Evolutionary conservation across 306 rosid genomes (phyloP).

Genomic region (Malus asiatica): DNA sequence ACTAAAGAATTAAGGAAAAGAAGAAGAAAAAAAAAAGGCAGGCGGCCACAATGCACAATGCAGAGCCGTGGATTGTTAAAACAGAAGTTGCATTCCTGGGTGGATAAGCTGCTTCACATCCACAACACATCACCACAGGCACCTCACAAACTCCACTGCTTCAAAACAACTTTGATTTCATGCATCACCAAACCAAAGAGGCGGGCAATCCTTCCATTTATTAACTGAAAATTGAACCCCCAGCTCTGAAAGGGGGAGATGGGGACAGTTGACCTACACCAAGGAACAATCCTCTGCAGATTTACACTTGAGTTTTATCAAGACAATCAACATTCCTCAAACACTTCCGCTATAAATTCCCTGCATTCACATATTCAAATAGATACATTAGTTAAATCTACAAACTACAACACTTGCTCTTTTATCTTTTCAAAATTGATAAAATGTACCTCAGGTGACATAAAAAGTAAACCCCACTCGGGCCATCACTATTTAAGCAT

Average conservation of each 20-base stretch:
- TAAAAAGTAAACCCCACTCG: background rate
- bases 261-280: slow-evolving; percentile 17
- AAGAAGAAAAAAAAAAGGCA: too few species aligned
- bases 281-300: slow-evolving; percentile 35
- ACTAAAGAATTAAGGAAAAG: too few species aligned
- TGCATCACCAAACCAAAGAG: background rate
- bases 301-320: slow-evolving; percentile 44
- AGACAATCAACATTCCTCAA: slow-evolving; percentile 28
- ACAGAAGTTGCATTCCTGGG: too few species aligned
- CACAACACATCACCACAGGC: too few species aligned
- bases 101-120: too few species aligned
- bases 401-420: background rate
- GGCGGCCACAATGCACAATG: too few species aligned
- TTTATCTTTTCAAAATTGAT: background rate
- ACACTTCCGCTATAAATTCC: slow-evolving; percentile 22
- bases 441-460: background rate
- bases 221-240: slow-evolving; percentile 19
- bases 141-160: background rate
- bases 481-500: background rate
- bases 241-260: background rate
- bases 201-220: background rate
- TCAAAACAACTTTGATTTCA: background rate
- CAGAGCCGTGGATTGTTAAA: too few species aligned
- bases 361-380: slow-evolving; percentile 35
- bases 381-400: slow-evolving; percentile 12